Conservation (phyloP, 1,139 yeast genomes). For the Blastobotrys arbuscula region DNA sequence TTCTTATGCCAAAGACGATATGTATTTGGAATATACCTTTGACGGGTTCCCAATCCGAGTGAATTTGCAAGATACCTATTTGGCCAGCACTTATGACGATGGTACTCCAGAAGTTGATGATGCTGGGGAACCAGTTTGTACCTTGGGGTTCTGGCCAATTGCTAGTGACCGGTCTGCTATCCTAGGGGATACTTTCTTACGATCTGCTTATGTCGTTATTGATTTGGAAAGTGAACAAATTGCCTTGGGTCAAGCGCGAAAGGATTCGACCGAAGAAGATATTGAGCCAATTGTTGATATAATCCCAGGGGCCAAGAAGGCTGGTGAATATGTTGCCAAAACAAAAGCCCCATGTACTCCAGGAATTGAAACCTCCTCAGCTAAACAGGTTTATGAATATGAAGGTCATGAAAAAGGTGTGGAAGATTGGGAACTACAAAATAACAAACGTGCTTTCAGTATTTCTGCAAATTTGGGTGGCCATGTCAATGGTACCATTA, state of each 20-base stretch:
- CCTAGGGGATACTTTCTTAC: conserved; percentile 71
- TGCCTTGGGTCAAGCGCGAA: conserved; percentile 59
- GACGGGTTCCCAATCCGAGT: conserved; percentile 18
- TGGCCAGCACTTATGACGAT: conserved; percentile 12
- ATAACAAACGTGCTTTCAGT: not conserved
- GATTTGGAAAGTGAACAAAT: conserved; percentile 63
- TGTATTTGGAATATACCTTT: conserved; percentile 17
- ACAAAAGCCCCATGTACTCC: not conserved
- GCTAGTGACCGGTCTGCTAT: conserved; percentile 21
- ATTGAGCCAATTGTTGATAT: conserved; percentile 22
- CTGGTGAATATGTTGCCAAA: conserved; percentile 11
- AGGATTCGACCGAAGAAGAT: conserved; percentile 11
- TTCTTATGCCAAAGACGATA: conserved; percentile 17
- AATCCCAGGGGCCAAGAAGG: conserved; percentile 20
- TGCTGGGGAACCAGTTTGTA: conserved; percentile 17
- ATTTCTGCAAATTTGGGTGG: conserved; percentile 1
- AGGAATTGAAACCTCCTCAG: not conserved
- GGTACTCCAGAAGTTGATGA: conserved; percentile 11
- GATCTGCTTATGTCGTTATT: conserved; percentile 70
- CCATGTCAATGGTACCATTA: not conserved
- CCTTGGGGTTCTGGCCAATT: conserved; percentile 21
- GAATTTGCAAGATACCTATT: conserved; percentile 13
- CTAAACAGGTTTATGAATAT: too few species aligned
- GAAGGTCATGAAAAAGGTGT: too few species aligned
- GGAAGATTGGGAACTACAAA: too few species aligned